phyloP scores from a whole-genome alignment of 345 rosid species.

The Lenwebbia sp. region DNA sequence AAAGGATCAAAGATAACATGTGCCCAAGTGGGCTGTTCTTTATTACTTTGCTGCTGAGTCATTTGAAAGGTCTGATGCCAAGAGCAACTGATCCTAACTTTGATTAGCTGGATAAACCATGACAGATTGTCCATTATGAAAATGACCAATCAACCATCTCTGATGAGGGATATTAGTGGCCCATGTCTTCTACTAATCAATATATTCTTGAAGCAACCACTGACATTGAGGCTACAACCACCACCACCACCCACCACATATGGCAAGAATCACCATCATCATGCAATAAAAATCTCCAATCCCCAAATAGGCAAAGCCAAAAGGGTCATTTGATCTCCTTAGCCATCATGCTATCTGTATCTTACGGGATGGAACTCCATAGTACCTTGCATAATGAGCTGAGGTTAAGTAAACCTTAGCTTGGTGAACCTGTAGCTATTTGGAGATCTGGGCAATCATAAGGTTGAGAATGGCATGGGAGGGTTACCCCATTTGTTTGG shows the following conservation, averaged over 20 bases:
- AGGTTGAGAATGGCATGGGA: neutral
- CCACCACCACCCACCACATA: neutral
- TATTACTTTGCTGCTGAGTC: neutral
- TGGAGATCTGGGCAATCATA: neutral
- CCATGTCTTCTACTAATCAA: neutral
- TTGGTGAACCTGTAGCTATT: neutral
- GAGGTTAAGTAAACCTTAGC: neutral
- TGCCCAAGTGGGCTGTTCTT: neutral
- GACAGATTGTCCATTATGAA: conserved; percentile 14
- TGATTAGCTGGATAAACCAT: conserved; percentile 13
- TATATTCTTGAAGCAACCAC: neutral
- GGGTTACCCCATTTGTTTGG: neutral
- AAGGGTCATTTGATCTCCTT: neutral
- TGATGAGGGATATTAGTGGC: neutral
- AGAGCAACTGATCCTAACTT: neutral
- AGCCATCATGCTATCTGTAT: neutral
- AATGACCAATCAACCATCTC: conserved; percentile 7
- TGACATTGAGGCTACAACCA: neutral
- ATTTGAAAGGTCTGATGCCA: neutral
- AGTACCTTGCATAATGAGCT: neutral
- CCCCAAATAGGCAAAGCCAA: neutral
- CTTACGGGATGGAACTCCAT: neutral
- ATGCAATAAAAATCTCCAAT: neutral
- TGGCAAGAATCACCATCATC: neutral
- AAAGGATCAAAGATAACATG: neutral